A percentile compares a stretch with the other conserved stretches of the same genome.
phyloP scores from a whole-genome alignment of 1,284 basidiomycete species.

The Leccinum huronense region DNA sequence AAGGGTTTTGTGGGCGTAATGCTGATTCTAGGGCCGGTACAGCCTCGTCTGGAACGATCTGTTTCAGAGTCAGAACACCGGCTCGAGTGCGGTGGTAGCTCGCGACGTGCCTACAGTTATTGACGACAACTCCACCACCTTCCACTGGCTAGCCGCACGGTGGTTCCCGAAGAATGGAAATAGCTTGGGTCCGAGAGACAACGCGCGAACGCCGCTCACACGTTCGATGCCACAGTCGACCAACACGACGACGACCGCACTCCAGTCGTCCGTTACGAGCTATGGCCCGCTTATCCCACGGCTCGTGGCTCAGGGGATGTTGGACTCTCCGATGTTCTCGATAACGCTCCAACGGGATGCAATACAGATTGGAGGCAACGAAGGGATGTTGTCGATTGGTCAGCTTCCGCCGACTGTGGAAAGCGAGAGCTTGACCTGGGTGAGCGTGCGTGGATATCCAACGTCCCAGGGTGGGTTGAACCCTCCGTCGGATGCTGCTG shows the following conservation, averaged over 20 bases:
- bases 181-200: neutral
- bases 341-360: constrained; percentile 51
- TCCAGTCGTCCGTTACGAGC: constrained; percentile 26
- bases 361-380: constrained; percentile 50
- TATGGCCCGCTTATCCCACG: constrained; percentile 42
- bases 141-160: constrained; percentile 14
- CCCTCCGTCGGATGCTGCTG: constrained; percentile 43
- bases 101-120: constrained; percentile 6
- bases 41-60: constrained; percentile 36
- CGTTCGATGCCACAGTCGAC: constrained; percentile 12
- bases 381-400: constrained; percentile 52
- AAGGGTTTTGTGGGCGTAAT: neutral
- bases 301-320: constrained; percentile 34
- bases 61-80: constrained; percentile 22
- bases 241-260: constrained; percentile 13
- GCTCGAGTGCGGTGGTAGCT: neutral
- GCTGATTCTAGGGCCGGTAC: constrained; percentile 6
- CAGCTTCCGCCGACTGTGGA: constrained; percentile 45
- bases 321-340: constrained; percentile 42
- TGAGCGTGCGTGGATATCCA: constrained; percentile 46
- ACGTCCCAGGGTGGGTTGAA: constrained; percentile 42
- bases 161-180: constrained; percentile 21
- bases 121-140: neutral
- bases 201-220: constrained; percentile 5
- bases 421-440: constrained; percentile 50